phyloP scores from a whole-genome alignment of 306 rosid genomes.

The Clitoria ternatea region DNA sequence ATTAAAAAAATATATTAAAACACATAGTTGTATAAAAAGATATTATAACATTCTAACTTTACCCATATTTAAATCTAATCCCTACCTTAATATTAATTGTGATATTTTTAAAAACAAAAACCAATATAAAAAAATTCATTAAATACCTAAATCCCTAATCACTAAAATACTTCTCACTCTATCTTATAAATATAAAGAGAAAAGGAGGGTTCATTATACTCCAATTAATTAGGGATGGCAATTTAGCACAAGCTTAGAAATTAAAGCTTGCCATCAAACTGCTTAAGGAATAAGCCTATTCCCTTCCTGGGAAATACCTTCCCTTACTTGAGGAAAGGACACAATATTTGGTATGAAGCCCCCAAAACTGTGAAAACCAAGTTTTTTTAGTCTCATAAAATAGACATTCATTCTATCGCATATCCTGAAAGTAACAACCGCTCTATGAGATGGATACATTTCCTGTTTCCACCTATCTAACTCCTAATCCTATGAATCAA shows the following conservation, averaged over 20 bases:
- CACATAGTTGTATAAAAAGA: too few species aligned
- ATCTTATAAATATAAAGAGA: too few species aligned
- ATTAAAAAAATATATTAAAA: too few species aligned
- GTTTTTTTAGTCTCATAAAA: neutral
- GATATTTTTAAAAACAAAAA: too few species aligned
- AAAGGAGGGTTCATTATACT: too few species aligned
- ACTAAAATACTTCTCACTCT: too few species aligned
- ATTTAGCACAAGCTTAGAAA: neutral
- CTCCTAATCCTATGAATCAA: slow-evolving; percentile 1
- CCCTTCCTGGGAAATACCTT: neutral
- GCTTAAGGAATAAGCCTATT: slow-evolving; percentile 1
- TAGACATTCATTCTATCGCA: neutral
- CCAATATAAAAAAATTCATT: too few species aligned
- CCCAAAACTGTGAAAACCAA: neutral
- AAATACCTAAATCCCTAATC: too few species aligned
- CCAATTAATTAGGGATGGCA: too few species aligned
- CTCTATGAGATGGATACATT: neutral
- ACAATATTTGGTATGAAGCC: neutral
- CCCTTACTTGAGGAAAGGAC: neutral
- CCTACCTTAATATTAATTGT: too few species aligned
- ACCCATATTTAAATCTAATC: too few species aligned
- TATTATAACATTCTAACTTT: too few species aligned
- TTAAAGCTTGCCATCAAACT: neutral
- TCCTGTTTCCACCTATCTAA: neutral
- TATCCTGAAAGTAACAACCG: neutral